Base-by-base conservation (phyloP, 495 filamentous ascomycete genomes). In the Podospora pseudopauciseta region DNA sequence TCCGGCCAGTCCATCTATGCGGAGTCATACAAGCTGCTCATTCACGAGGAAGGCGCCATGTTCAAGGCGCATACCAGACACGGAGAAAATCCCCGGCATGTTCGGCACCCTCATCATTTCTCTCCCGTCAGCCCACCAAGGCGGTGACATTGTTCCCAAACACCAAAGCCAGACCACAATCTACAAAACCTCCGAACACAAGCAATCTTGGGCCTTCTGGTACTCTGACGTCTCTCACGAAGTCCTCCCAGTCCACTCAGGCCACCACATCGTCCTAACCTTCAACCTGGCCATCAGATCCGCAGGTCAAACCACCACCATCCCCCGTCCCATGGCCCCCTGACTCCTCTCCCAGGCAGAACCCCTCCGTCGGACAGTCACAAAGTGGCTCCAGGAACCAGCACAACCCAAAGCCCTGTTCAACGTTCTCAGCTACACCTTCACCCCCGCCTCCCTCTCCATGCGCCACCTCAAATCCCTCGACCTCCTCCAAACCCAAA, bases 101-200 rank as follows among this genome's bases (percentile, higher is more conserved):
- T 87, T 88, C 69, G 86, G 78, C 19, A 88, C 86, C 0, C 74
- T 88, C n/a, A 81, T 85, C 39, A 76, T 88, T 32, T 80, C 73
- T 64, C 77, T 88, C 2, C 86, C 87, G 0, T 87, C 84, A 0
- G 67, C 76, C 23, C 84, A 88, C 69, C 68, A 77, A 28, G 86
- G 86, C 23, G 86, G 87, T 0, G 80, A 80, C 20, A 77, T 89
- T 11, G 65, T 80, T 9, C 68, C 84, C 20, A 75, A 70, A 16
- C 83, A 85, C 73, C 68, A 70, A 28, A 75, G 71, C n/a, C 23
- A 80, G 34, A 73, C 68, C n/a, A 72, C 76, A 28, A 67, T 67
- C 3, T 80, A 85, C 44, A 65, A 72, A 23, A 80, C 79, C 4
- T 84, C 81, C 0, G 65, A 77, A 26, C 77, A 69, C 57, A 74